Evolutionary conservation across 306 rosid species (phyloP).

Genomic region (Abrus pulchellus): DNA sequence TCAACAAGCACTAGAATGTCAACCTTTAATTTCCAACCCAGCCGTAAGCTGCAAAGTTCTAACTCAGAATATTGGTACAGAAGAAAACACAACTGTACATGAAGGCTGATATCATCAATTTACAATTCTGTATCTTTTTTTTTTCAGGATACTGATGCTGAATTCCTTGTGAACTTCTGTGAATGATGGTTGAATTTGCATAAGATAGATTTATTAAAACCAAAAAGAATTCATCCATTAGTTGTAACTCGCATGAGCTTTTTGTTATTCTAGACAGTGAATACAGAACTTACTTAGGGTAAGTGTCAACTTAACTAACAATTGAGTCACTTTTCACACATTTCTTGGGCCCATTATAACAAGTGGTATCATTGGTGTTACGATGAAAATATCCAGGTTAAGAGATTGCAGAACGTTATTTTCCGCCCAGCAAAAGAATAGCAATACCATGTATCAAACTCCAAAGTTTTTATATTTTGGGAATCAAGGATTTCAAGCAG

Average conservation of each 20-base stretch:
- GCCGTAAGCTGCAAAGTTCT: slow-evolving; percentile 5
- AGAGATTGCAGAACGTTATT: slow-evolving; percentile 9
- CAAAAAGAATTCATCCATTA: background rate
- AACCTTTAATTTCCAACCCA: slow-evolving; percentile 22
- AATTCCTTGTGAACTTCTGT: background rate
- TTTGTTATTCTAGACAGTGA: background rate
- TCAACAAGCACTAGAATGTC: background rate
- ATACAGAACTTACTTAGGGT: slow-evolving; percentile 1
- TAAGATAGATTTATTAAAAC: slow-evolving; percentile 8
- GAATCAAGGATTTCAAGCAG: background rate
- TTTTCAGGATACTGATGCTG: background rate
- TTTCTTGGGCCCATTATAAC: background rate
- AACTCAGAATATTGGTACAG: background rate
- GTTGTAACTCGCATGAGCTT: slow-evolving; percentile 15
- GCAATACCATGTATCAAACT: background rate
- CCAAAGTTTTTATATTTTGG: background rate
- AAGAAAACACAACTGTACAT: background rate
- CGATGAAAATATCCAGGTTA: background rate
- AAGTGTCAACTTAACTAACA: background rate
- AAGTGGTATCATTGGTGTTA: background rate
- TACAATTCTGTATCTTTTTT: background rate
- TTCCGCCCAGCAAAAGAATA: background rate
- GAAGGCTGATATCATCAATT: slow-evolving; percentile 23
- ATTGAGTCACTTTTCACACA: slow-evolving; percentile 17
- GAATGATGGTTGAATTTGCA: background rate